Evolutionary conservation across 2,329 filamentous ascomycete species (phyloP).

Genomic region (Alternaria dauci): DNA sequence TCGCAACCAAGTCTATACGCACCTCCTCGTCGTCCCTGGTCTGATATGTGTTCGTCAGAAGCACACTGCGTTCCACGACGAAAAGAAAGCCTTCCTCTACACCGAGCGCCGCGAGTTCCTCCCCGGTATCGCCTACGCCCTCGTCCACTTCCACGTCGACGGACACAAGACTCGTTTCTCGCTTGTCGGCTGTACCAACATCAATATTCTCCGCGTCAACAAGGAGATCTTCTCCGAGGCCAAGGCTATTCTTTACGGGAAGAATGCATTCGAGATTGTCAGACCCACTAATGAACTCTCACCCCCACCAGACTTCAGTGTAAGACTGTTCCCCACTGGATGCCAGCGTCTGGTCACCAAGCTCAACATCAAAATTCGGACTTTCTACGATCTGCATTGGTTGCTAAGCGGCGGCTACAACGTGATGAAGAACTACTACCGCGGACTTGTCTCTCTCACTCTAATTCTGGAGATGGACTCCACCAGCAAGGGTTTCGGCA

Average conservation of each 20-base stretch:
- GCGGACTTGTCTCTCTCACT: constrained; percentile 24
- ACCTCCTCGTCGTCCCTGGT: constrained; percentile 34
- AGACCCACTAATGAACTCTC: constrained; percentile 31
- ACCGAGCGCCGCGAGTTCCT: constrained; percentile 28
- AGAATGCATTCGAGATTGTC: constrained; percentile 49
- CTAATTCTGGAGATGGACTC: constrained; percentile 36
- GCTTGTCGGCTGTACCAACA: constrained; percentile 25
- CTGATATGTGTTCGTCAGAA: constrained; percentile 41
- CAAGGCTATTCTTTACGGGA: constrained; percentile 52
- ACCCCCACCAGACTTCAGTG: constrained; percentile 31
- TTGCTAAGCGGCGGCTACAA: constrained; percentile 29
- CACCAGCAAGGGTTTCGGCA: constrained; percentile 23
- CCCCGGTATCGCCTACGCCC: constrained; percentile 36
- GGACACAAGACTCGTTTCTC: constrained; percentile 28
- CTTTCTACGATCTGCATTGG: constrained; percentile 34
- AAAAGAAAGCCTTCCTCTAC: constrained; percentile 26
- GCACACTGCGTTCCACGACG: constrained; percentile 25
- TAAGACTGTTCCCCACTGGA: constrained; percentile 31
- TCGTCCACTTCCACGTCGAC: constrained; percentile 24
- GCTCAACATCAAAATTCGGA: constrained; percentile 31
- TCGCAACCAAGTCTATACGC: constrained; percentile 31
- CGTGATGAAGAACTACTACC: constrained; percentile 34
- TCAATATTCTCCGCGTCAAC: constrained; percentile 45
- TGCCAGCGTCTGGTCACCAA: constrained; percentile 28
- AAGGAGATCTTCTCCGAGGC: constrained; percentile 53